Evolutionary conservation across 192 early-diverging fungal genomes (phyloP).

Genomic region (Dissophora globulifera): DNA sequence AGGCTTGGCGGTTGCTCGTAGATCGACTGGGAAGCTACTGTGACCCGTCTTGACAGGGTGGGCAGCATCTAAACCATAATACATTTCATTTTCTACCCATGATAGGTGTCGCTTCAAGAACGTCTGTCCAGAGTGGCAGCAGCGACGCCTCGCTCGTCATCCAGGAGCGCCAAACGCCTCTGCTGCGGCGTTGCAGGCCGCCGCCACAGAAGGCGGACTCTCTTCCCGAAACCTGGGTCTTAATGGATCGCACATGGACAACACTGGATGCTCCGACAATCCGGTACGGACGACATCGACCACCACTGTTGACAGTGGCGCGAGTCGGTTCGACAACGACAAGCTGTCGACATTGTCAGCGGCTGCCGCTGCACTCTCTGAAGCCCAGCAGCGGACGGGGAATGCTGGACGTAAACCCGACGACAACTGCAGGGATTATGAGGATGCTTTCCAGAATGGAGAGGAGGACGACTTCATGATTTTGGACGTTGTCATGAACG

Average conservation of each 20-base stretch:
- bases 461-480: constrained; percentile 55
- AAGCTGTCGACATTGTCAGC: constrained; percentile 3
- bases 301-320: neutral
- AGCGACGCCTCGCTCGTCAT: constrained; percentile 18
- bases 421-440: constrained; percentile 23
- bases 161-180: neutral
- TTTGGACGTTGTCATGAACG: constrained; percentile 56
- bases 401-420: neutral
- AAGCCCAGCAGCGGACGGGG: neutral
- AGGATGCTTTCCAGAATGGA: constrained; percentile 26
- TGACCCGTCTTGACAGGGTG: too few species aligned
- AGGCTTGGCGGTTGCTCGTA: too few species aligned
- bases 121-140: constrained; percentile 52
- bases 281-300: neutral
- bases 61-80: too few species aligned
- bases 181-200: constrained; percentile 21
- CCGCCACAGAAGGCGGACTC: constrained; percentile 25
- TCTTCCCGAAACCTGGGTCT: constrained; percentile 31
- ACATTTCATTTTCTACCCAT: too few species aligned
- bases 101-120: constrained; percentile 50
- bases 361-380: constrained; percentile 4
- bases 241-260: neutral
- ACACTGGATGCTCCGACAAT: neutral
- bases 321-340: neutral
- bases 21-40: too few species aligned